phyloP scores from a whole-genome alignment of 1,284 basidiomycete species.

The Puccinia novopanici region DNA sequence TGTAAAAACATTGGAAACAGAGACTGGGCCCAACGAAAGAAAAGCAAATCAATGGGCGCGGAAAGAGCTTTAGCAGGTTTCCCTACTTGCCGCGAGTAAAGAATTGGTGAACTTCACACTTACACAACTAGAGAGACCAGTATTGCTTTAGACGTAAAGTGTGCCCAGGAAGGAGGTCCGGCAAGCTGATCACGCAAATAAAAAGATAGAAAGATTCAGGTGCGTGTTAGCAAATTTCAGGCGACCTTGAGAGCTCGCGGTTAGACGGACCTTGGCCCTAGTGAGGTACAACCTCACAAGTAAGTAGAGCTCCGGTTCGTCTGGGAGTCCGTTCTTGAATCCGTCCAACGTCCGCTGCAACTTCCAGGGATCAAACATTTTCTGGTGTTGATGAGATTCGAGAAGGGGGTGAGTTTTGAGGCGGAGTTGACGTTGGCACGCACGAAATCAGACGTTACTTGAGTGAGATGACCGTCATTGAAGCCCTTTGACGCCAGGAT shows the following conservation, averaged over 20 bases:
- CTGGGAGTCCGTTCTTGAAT: background rate
- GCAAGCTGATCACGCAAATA: background rate
- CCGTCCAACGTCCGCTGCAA: background rate
- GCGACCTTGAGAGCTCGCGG: background rate
- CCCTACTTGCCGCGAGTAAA: too few relatives aligned
- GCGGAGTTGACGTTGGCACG: too few relatives aligned
- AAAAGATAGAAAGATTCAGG: background rate
- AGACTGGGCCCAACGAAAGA: background rate
- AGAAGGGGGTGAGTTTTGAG: background rate
- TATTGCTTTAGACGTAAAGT: too few relatives aligned
- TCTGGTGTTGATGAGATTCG: background rate
- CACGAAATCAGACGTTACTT: too few relatives aligned
- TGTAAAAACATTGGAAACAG: slow-evolving; percentile 7
- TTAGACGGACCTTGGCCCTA: background rate
- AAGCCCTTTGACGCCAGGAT: too few relatives aligned
- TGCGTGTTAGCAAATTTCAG: background rate
- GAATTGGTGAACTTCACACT: too few relatives aligned
- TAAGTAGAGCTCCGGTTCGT: slow-evolving; percentile 10
- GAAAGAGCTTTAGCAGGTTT: background rate
- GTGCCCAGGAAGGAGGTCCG: slow-evolving; percentile 3
- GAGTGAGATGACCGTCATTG: too few relatives aligned
- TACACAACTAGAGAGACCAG: too few relatives aligned
- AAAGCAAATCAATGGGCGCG: background rate
- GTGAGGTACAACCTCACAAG: background rate
- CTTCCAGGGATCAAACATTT: slow-evolving; percentile 8